phyloP scores from a whole-genome alignment of 257 asterid species.

The Orobanche coerulescens region DNA sequence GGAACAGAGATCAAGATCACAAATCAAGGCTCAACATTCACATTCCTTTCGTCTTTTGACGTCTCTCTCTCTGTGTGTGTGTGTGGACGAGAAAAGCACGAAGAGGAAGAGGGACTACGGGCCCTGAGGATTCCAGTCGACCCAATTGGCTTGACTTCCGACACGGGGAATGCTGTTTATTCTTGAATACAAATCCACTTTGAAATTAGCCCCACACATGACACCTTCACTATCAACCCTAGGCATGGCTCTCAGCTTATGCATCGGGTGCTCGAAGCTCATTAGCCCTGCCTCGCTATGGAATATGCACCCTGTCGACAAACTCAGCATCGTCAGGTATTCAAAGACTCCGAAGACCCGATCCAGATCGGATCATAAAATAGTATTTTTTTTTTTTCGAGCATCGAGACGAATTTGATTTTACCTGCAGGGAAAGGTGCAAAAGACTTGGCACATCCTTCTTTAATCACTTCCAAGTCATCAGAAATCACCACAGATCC shows the following conservation, averaged over 20 bases:
- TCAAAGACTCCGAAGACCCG: too few species aligned
- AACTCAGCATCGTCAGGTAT: neutral
- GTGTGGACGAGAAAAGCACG: too few species aligned
- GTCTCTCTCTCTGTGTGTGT: too few species aligned
- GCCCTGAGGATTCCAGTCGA: slow-evolving; percentile 35
- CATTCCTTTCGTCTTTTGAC: too few species aligned
- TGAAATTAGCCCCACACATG: slow-evolving; percentile 75
- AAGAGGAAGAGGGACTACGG: neutral
- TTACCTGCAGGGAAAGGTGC: slow-evolving; percentile 82
- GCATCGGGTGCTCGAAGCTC: slow-evolving; percentile 91
- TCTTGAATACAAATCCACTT: slow-evolving; percentile 56
- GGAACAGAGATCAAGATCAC: too few species aligned
- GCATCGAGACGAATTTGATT: too few species aligned
- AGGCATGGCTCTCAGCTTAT: slow-evolving; percentile 69
- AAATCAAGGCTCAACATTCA: too few species aligned
- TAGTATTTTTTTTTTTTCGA: neutral
- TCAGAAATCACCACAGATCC: slow-evolving; percentile 84
- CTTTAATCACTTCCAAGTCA: slow-evolving; percentile 58
- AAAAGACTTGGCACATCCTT: slow-evolving; percentile 74
- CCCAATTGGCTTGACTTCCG: slow-evolving; percentile 76
- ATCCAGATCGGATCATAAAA: neutral
- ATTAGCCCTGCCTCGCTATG: slow-evolving; percentile 71
- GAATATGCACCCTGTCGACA: slow-evolving; percentile 57
- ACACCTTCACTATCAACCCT: slow-evolving; percentile 83
- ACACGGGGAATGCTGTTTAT: slow-evolving; percentile 84